Conservation (phyloP, 2,329 filamentous ascomycete genomes). For the Botrytis fabae region DNA sequence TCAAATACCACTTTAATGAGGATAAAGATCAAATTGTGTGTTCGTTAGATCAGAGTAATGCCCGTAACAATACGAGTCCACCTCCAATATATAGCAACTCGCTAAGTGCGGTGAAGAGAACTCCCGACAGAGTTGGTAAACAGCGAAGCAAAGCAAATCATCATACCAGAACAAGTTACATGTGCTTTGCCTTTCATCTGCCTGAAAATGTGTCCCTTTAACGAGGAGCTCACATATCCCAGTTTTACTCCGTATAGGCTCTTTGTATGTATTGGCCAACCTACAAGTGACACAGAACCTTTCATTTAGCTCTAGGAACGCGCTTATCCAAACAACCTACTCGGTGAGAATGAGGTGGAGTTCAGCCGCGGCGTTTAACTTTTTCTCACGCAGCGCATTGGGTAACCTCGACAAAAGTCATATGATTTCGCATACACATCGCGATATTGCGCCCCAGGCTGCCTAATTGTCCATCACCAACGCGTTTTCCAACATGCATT, state of each 20-base stretch:
- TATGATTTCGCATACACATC: not conserved
- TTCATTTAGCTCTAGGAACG: not conserved
- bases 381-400: not conserved
- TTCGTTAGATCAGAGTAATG: not conserved
- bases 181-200: not conserved
- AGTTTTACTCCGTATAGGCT: not conserved
- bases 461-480: not conserved
- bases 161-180: not conserved
- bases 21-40: not conserved
- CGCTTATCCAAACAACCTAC: not conserved
- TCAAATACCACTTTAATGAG: not conserved
- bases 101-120: not conserved
- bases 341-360: not conserved
- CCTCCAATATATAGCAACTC: not conserved
- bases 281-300: not conserved
- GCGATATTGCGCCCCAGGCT: not conserved
- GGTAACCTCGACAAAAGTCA: not conserved
- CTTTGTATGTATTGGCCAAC: not conserved
- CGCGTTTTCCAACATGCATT: not conserved
- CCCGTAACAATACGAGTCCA: not conserved
- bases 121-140: accelerated
- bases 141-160: not conserved
- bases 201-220: not conserved
- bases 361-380: not conserved
- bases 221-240: not conserved